These are phyloP conservation scores for Clavariopsis aquatica DNA, from an alignment of 495 filamentous ascomycete species.

Conservation along the genomic window DNA sequence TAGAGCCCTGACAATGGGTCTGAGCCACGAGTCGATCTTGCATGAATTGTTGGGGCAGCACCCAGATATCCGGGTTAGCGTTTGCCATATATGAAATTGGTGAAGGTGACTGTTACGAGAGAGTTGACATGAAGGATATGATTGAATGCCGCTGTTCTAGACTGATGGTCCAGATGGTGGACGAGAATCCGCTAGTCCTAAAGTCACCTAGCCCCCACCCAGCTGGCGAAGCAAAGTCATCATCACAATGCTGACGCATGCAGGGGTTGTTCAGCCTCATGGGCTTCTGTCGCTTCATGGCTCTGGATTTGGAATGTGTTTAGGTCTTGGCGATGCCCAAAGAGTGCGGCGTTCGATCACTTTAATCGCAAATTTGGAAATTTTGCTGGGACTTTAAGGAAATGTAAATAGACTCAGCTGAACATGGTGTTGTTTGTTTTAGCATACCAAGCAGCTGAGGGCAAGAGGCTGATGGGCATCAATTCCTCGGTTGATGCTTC, in stretches of 20 bases:
- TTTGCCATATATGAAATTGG: background rate
- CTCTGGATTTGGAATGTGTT: conserved; percentile 7
- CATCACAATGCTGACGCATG: background rate
- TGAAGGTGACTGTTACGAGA: background rate
- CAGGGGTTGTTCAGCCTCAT: background rate
- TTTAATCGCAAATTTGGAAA: background rate
- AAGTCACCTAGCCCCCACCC: no score
- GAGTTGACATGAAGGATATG: no score
- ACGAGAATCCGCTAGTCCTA: no score
- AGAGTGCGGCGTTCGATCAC: background rate
- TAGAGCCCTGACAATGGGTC: no score
- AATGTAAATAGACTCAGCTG: background rate
- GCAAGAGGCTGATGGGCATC: background rate
- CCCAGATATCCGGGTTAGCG: no score
- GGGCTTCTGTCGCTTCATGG: conserved; percentile 4
- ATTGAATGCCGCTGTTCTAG: no score
- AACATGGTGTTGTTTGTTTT: background rate
- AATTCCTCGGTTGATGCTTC: background rate
- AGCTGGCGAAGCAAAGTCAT: background rate
- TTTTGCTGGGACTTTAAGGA: background rate
- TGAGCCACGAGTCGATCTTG: no score
- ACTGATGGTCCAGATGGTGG: no score
- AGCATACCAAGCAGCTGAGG: background rate
- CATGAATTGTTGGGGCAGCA: no score
- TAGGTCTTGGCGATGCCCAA: background rate